Conservation (phyloP, 495 filamentous ascomycete species). For the Penicillium pulvis region DNA sequence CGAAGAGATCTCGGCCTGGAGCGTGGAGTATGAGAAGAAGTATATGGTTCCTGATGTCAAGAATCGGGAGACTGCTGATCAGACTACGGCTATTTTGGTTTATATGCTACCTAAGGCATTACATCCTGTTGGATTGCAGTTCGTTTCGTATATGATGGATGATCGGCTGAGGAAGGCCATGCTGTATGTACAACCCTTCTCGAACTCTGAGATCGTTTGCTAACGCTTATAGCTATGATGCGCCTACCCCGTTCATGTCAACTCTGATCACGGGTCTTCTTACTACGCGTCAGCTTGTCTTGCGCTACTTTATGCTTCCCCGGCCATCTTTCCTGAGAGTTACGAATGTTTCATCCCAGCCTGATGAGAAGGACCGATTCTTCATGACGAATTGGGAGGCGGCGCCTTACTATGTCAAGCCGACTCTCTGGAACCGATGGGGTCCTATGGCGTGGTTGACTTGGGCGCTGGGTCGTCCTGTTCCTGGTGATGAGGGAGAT, state of each 20-base stretch:
- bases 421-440: conserved; percentile 64
- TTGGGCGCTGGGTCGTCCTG: conserved; percentile 54
- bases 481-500: conserved; percentile 61
- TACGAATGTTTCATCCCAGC: conserved; percentile 39
- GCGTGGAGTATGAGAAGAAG: conserved; percentile 55
- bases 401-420: conserved; percentile 61
- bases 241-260: conserved; percentile 40
- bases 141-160: conserved; percentile 63
- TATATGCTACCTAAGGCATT: conserved; percentile 55
- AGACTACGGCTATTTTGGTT: conserved; percentile 59
- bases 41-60: conserved; percentile 58
- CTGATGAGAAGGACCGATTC: conserved; percentile 52
- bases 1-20: conserved; percentile 63
- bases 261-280: conserved; percentile 46
- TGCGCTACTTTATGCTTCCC: conserved; percentile 60
- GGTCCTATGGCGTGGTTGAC: conserved; percentile 55
- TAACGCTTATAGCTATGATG: conserved; percentile 39
- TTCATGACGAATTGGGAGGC: conserved; percentile 52
- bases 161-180: conserved; percentile 64
- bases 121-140: conserved; percentile 49
- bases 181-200: conserved; percentile 45
- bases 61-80: conserved; percentile 56
- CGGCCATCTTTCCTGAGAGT: conserved; percentile 49
- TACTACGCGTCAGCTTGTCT: conserved; percentile 47
- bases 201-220: not conserved